Percentiles rank a stretch among this genome's conserved stretches.
Conservation (phyloP, 768 basidiomycete genomes). For the Leccinum incarnatum region DNA sequence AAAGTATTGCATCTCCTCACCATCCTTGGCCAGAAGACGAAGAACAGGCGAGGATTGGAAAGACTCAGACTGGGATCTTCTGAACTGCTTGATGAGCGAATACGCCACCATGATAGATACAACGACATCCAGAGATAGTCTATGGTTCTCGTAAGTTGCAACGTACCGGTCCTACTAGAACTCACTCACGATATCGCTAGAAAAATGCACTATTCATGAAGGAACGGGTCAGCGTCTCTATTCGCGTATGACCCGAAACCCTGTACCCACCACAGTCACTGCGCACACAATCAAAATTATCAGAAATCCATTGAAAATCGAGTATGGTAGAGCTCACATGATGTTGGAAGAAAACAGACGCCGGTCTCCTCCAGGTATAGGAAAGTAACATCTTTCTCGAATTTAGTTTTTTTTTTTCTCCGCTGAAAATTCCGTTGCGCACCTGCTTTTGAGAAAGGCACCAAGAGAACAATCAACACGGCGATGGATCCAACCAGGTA, state of each 20-base stretch:
- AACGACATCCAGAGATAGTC: not conserved
- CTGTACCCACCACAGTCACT: not conserved
- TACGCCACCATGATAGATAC: constrained; percentile 2
- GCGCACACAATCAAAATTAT: not conserved
- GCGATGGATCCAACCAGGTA: constrained; percentile 2
- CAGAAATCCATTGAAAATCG: not conserved
- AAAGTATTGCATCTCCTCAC: constrained; percentile 5
- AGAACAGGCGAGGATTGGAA: constrained; percentile 1
- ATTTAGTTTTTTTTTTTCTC: not conserved
- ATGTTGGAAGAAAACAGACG: not conserved
- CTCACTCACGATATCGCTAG: not conserved
- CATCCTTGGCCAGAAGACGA: constrained; percentile 2
- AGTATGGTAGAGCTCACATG: not conserved
- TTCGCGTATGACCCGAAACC: not conserved
- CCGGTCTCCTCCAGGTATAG: not conserved
- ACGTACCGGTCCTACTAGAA: not conserved
- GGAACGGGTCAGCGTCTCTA: not conserved
- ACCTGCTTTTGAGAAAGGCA: not conserved
- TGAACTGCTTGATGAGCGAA: constrained; percentile 4
- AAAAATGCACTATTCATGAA: constrained; percentile 3
- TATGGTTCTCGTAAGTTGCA: not conserved
- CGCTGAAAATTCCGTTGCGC: not conserved
- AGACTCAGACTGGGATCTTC: not conserved
- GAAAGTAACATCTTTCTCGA: not conserved
- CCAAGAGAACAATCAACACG: not conserved